phyloP scores from a whole-genome alignment of 371 early-diverging fungal genomes.

The Mortierella sp. region DNA sequence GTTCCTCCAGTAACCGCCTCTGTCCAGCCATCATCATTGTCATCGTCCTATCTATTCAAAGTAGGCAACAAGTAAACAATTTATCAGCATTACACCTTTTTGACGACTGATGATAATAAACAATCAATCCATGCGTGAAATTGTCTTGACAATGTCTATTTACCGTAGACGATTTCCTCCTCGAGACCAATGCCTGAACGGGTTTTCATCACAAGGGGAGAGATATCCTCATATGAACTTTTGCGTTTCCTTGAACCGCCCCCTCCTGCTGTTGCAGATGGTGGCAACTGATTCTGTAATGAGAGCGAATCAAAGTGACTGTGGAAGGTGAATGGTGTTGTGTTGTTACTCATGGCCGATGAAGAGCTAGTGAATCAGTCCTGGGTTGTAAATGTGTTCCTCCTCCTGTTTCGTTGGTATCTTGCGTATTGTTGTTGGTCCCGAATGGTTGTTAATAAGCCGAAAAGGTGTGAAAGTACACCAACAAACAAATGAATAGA shows the following conservation, averaged over 20 bases:
- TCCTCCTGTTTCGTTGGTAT: not conserved
- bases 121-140: no score
- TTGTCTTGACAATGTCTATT: not conserved
- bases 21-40: conserved; percentile 51
- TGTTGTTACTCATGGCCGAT: conserved; percentile 22
- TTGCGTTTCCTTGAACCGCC: conserved; percentile 36
- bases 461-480: not conserved
- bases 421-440: not conserved
- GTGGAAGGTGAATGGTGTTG: conserved; percentile 28
- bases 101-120: no score
- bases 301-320: conserved; percentile 21
- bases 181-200: conserved; percentile 51
- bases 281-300: conserved; percentile 19
- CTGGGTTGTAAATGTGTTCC: not conserved
- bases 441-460: not conserved
- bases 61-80: no score
- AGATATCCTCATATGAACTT: conserved; percentile 44
- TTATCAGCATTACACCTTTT: no score
- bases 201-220: conserved; percentile 50
- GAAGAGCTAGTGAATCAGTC: not conserved
- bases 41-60: conserved; percentile 37
- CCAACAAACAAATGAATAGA: not conserved
- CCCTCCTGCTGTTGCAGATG: not conserved
- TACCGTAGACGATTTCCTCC: conserved; percentile 54
- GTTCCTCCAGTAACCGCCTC: conserved; percentile 32